Percentiles rank a stretch among this genome's conserved stretches.
These are phyloP conservation scores for Glomus cerebriforme DNA, from an alignment of 192 early-diverging fungal species.

Conservation along the genomic window DNA sequence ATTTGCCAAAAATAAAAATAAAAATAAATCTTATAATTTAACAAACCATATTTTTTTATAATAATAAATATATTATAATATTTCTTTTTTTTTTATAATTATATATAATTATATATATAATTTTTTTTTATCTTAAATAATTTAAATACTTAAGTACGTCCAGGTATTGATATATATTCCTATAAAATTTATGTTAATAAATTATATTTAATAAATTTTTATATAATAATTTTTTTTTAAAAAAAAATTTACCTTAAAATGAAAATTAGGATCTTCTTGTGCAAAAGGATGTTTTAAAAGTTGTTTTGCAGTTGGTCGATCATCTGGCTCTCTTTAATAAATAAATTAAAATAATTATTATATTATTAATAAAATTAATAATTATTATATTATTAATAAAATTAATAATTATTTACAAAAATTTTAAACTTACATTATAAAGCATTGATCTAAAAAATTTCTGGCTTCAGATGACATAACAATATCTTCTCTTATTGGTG, in stretches of 20 bases:
- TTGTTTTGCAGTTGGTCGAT: constrained; percentile 75
- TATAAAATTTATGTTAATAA: neutral
- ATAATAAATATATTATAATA: no score
- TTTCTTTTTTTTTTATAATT: neutral
- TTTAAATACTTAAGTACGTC: neutral
- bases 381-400: neutral
- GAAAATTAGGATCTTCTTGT: constrained; percentile 50
- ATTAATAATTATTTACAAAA: no score
- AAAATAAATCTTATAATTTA: no score
- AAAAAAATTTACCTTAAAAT: constrained; percentile 46
- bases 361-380: neutral
- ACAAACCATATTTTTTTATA: no score
- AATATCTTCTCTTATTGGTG: constrained; percentile 69
- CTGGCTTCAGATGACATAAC: constrained; percentile 65
- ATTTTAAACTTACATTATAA: constrained; percentile 59
- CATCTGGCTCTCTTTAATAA: constrained; percentile 64
- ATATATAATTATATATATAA: neutral
- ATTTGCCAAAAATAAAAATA: no score
- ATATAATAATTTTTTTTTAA: no score
- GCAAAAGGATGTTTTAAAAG: constrained; percentile 76
- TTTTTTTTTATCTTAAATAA: neutral
- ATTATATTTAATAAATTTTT: neutral
- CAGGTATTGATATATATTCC: neutral
- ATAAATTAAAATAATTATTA: neutral
- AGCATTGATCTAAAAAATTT: constrained; percentile 75